Conservation (phyloP, 2,329 filamentous ascomycete species). For the Botrytis fabae region DNA sequence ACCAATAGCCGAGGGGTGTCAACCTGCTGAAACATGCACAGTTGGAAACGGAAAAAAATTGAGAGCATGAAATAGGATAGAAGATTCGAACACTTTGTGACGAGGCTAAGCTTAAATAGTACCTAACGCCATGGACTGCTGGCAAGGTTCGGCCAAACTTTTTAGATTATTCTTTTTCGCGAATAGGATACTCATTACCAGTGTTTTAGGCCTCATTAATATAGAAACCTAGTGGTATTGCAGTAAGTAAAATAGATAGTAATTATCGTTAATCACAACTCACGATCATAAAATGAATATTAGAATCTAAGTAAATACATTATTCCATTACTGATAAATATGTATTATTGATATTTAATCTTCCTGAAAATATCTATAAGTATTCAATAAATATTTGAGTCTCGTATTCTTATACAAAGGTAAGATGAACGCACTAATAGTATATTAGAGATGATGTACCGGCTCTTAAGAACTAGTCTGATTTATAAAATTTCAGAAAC, state of each 20-base stretch:
- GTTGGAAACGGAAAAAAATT: background rate
- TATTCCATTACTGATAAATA: accelerated
- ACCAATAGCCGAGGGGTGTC: background rate
- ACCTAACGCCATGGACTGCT: background rate
- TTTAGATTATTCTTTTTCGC: background rate
- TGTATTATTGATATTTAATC: background rate
- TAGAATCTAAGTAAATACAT: background rate
- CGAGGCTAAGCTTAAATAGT: background rate
- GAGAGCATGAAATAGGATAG: background rate
- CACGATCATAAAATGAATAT: background rate
- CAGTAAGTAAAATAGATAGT: background rate
- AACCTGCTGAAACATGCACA: accelerated
- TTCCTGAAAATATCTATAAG: accelerated
- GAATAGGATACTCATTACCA: accelerated
- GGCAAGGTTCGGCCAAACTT: accelerated
- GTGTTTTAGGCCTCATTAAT: background rate
- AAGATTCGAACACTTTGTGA: background rate
- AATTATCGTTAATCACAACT: background rate
- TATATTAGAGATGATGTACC: no score
- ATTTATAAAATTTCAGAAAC: background rate
- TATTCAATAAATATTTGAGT: background rate
- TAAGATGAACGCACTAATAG: no score
- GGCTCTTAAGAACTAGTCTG: background rate
- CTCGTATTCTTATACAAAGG: no score
- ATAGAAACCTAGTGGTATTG: background rate